Evolutionary conservation across 23 red algal genomes (phyloP).

Genomic region (Porphyridium purpureum): DNA sequence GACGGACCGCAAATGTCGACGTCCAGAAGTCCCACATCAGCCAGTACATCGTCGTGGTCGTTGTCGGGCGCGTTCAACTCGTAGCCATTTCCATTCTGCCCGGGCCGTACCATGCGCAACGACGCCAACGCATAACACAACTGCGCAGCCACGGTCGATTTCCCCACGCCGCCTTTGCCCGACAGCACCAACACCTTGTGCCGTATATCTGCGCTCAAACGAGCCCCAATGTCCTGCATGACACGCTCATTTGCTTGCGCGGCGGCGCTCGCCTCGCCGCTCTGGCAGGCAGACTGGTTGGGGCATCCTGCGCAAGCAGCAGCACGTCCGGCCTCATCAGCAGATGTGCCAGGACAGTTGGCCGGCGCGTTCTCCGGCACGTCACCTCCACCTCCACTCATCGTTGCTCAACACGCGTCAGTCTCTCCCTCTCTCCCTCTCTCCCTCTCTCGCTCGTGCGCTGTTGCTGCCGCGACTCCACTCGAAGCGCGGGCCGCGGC

Average conservation of each 20-base stretch:
- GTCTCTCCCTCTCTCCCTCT: too few species aligned
- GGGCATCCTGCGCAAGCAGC: conserved; percentile 74
- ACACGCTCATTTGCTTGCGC: conserved; percentile 3
- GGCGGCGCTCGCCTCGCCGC: conserved; percentile 19
- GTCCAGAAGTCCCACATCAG: conserved; percentile 63
- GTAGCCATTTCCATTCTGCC: neutral
- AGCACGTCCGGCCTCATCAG: conserved; percentile 42
- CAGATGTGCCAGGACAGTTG: conserved; percentile 52
- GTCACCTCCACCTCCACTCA: neutral
- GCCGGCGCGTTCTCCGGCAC: conserved; percentile 50
- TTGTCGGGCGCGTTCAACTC: neutral
- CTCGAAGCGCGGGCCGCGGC: neutral
- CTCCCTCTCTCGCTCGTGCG: neutral
- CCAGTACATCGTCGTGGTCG: conserved; percentile 2
- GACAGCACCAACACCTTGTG: conserved; percentile 77
- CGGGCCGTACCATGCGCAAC: neutral
- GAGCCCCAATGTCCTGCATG: conserved; percentile 17
- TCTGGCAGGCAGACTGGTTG: conserved; percentile 61
- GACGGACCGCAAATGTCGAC: conserved; percentile 89
- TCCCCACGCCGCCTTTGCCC: conserved; percentile 93
- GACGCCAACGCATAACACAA: conserved; percentile 32
- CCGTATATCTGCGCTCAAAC: conserved; percentile 14
- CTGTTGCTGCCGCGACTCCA: neutral
- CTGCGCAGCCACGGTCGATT: conserved; percentile 65
- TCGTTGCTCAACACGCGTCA: neutral